These are phyloP conservation scores for Artemisia tridentata DNA, from an alignment of 129 eudicot genomes.

Conservation along the genomic window DNA sequence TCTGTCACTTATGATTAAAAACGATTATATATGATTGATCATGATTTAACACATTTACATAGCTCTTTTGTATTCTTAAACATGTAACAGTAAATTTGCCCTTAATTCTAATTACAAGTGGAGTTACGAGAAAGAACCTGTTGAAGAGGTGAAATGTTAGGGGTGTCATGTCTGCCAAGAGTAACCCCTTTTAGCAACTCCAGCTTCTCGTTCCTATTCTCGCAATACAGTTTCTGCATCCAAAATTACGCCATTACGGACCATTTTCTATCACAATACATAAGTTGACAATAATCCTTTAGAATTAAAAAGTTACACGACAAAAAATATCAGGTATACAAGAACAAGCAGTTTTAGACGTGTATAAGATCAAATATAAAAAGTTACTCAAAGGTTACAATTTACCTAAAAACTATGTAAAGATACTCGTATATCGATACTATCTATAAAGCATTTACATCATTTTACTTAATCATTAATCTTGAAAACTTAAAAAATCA, in stretches of 20 bases:
- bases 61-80: no score
- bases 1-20: no score
- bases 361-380: neutral
- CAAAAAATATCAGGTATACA: neutral
- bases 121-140: constrained; percentile 46
- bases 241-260: constrained; percentile 1
- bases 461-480: no score
- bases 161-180: constrained; percentile 51
- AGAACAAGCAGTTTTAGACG: neutral
- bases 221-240: constrained; percentile 53
- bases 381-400: no score
- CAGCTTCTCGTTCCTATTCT: constrained; percentile 71
- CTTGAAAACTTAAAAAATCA: no score
- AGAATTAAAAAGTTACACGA: neutral
- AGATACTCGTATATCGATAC: no score
- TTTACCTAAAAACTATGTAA: no score
- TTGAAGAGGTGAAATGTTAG: constrained; percentile 55
- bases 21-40: no score
- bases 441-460: no score
- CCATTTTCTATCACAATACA: neutral
- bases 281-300: neutral
- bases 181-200: constrained; percentile 63
- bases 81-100: no score
- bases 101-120: neutral
- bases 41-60: no score